Evolutionary conservation across 257 asterid genomes (phyloP).

Genomic region (Fraxinus excelsior): DNA sequence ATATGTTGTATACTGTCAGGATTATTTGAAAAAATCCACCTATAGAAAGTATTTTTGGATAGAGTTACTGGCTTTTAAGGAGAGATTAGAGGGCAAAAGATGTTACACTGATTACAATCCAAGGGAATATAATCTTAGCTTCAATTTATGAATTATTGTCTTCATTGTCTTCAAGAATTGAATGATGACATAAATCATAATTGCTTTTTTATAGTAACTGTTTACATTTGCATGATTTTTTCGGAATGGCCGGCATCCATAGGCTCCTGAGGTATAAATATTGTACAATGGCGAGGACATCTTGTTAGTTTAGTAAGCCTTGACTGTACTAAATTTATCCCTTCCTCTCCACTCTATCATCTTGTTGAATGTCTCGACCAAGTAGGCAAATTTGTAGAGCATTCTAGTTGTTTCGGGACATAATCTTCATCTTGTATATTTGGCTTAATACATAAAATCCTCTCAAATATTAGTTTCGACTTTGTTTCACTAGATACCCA

Average conservation of each 20-base stretch:
- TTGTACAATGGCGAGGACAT: constrained; percentile 4
- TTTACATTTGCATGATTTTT: constrained; percentile 20
- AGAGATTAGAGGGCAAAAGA: not conserved
- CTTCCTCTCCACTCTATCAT: not conserved
- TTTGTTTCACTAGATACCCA: constrained; percentile 15
- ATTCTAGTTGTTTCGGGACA: constrained; percentile 23
- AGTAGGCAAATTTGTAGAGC: constrained; percentile 34
- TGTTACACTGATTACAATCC: not conserved
- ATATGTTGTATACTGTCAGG: not conserved
- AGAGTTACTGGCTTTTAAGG: not conserved
- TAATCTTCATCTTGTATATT: constrained; percentile 27
- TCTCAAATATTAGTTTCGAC: constrained; percentile 26
- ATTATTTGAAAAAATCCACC: not conserved
- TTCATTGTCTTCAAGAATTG: not conserved
- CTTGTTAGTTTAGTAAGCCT: constrained; percentile 38
- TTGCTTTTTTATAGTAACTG: not conserved
- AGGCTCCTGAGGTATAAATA: not conserved
- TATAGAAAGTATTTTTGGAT: not conserved
- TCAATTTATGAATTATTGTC: not conserved
- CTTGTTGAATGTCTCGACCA: not conserved
- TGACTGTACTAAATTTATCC: constrained; percentile 12
- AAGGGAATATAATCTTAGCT: not conserved
- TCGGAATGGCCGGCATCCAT: constrained; percentile 45
- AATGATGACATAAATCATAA: not conserved
- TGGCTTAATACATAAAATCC: constrained; percentile 6